Base-by-base conservation (phyloP, 129 eudicot species). In the Tagetes erecta region DNA sequence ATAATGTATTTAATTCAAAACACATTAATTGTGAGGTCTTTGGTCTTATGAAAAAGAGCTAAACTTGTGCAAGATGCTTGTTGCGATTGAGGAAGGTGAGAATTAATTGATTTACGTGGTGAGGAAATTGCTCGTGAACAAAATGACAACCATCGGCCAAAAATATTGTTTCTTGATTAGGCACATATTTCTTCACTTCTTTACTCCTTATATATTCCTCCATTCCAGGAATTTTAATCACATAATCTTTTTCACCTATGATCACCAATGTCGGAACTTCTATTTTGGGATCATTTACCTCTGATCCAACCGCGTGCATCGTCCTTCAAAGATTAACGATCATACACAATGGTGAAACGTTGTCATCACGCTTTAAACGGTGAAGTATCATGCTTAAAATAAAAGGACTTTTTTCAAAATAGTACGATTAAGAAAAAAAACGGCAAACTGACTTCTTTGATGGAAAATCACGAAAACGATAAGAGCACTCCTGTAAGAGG, bases 71-170 rank as follows among this genome's bases (percentile, higher is more conserved):
- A 12, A 12, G 72, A 27, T 75, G 67, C 35, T 42, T 66, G 67
- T 76, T 76, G 49, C 6, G 45, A 55, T 76, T 4, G 1, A 82
- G 79, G 62, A 76, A 82, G 6, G 65, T 4, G 52, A 82, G 76
- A 53, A 82, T 82, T n/a, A 65, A 60, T 71, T 82, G 52, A 59
- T 82, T 82, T n/a, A 82, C 79, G 3, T 76, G 63, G 57, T 82
- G 79, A 3, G 82, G 85, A 41, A 82, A 76, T 66, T 82, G 85
- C 57, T 77, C 82, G 11, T 47, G 75, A 49, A 67, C 75, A 64
- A 82, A 82, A 76, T 82, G 82, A 2, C 67, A 53, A 46, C 85
- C 82, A 56, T 77, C 33, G 1, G 79, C 75, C 27, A 72, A 37
- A 3, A 37, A 82, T 10, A 51, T 12, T 31, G 73, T 72, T 34